Evolutionary conservation across 768 basidiomycete genomes (phyloP), one percentile per base, ranked within the genome.

Genomic region (Tulasnella sp.): DNA sequence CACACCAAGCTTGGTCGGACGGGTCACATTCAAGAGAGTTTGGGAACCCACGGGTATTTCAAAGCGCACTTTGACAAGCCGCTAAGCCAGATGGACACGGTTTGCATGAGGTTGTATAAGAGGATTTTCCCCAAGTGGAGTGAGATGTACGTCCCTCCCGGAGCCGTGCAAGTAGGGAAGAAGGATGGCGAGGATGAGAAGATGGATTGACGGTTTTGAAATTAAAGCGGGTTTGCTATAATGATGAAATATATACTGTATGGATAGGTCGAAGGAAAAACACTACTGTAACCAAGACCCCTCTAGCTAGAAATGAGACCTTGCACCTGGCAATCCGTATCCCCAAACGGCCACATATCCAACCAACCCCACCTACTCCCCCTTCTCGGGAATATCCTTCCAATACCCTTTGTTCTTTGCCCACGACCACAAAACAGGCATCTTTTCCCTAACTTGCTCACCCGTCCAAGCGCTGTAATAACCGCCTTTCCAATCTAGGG

Each of bases 1-100:
- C 88, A 94, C 82, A 99, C 96, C 3, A 99, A 98, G 83, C 88
- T 91, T 77, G 96, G 97, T 12, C 88, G 94, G 29, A 87, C 86
- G 34, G 97, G 97, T 1, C 96, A 99, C 83, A 93, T 96, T 79
- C 87, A 86, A 69, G 96, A 96, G 83, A 91, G 94, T 11, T 90
- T 99, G 22, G 97, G 97, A 68, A 99, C 96, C 38, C 97, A 99
- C 81, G 97, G 97, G 38, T 95, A 98, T 84, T 94, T 96, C 88
- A 99, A 99, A 85, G 96, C 95, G 22, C 89, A 93, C 82, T 95
- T 96, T 83, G 96, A 97, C 81, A 94, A 93, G 17, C 93, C 92
- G 29, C 90, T 98, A 80, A 91, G 88, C 81, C 94, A 96, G 85
- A 97, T 97, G 95, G 97, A 99, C 79, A 97, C 95, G 19, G 88